phyloP scores from a whole-genome alignment of 129 eudicot genomes.

The Oenanthe sinensis region DNA sequence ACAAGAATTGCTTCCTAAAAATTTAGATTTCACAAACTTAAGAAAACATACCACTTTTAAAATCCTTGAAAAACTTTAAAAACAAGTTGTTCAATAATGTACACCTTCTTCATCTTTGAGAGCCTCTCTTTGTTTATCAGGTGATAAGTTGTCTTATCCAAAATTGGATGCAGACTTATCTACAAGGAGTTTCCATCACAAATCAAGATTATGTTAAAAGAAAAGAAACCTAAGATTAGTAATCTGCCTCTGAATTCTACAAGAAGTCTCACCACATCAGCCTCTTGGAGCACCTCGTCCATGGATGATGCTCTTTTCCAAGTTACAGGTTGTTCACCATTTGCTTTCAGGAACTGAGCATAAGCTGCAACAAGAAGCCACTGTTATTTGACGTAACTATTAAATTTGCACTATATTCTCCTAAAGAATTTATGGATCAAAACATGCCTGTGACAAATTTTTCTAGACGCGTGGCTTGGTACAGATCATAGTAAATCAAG shows the following conservation, averaged over 20 bases:
- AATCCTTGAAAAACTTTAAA: not conserved
- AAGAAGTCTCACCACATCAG: constrained; percentile 60
- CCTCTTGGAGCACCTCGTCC: constrained; percentile 93
- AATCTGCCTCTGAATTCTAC: not conserved
- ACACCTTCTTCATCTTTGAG: constrained; percentile 88
- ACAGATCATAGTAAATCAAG: constrained; percentile 84
- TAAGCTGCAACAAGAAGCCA: constrained; percentile 55
- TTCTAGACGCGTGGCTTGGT: constrained; percentile 95
- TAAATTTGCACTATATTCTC: not conserved
- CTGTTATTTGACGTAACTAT: not conserved
- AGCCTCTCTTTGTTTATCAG: constrained; percentile 93
- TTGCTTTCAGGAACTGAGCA: constrained; percentile 95
- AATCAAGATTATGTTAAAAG: not conserved
- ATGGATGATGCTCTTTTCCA: constrained; percentile 92
- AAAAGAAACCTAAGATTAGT: not conserved
- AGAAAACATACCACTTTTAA: not conserved
- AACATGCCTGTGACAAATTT: constrained; percentile 91
- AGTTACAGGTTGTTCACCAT: constrained; percentile 85
- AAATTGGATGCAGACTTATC: constrained; percentile 96
- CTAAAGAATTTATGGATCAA: not conserved
- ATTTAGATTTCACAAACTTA: constrained; percentile 9
- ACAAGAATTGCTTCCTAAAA: constrained; percentile 84
- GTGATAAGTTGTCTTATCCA: constrained; percentile 98
- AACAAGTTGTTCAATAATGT: not conserved
- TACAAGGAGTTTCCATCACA: constrained; percentile 17